Conservation (phyloP, 495 filamentous ascomycete genomes). For the Margaritispora aquatica region DNA sequence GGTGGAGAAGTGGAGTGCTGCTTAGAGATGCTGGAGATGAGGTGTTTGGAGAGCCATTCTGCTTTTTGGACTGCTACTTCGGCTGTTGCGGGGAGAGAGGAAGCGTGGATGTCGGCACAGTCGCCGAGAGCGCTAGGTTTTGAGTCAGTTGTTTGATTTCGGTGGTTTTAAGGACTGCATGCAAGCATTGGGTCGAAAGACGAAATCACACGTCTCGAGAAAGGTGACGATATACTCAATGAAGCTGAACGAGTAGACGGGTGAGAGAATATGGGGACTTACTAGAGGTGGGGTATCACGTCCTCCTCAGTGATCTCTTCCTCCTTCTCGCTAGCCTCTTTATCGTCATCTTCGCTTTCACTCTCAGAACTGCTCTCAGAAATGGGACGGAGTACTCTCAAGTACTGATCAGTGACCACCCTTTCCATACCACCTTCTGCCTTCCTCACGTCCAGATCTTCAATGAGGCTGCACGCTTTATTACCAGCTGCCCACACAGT, state of each 20-base stretch:
- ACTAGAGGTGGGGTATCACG: too few relatives aligned
- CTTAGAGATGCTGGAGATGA: too few relatives aligned
- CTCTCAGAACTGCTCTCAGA: neutral
- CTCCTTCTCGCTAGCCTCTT: neutral
- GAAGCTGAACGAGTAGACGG: too few relatives aligned
- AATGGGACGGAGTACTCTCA: conserved; percentile 12
- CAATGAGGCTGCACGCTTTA: conserved; percentile 16
- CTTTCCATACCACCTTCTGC: conserved; percentile 18
- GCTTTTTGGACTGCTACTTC: conserved; percentile 83
- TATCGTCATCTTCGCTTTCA: neutral
- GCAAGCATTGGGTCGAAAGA: too few relatives aligned
- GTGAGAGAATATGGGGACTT: too few relatives aligned
- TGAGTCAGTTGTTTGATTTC: too few relatives aligned
- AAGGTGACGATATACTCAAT: too few relatives aligned
- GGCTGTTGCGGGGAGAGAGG: conserved; percentile 67
- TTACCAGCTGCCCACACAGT: conserved; percentile 29
- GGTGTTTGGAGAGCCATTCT: conserved; percentile 55
- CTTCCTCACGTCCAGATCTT: conserved; percentile 19
- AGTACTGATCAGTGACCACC: conserved; percentile 24
- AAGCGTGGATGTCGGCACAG: conserved; percentile 50
- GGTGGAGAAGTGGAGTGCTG: too few relatives aligned
- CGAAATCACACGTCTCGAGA: neutral
- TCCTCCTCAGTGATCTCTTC: too few relatives aligned
- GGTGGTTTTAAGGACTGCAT: too few relatives aligned
- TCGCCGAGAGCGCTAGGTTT: conserved; percentile 76